Conservation (phyloP, 345 rosid genomes). For the Carallia pectinifolia region DNA sequence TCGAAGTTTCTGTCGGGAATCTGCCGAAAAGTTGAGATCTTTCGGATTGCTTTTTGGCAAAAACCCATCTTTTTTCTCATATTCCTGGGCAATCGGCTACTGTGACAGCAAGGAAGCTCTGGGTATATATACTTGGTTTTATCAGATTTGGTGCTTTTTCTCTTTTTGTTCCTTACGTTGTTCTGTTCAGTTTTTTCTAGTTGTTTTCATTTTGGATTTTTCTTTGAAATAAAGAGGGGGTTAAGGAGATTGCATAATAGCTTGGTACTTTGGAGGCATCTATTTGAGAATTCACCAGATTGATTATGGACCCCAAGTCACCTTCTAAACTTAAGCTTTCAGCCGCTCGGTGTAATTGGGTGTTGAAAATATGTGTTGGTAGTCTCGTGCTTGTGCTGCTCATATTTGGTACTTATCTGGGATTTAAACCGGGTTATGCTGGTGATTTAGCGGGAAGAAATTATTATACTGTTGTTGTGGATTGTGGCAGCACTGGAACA, state of each 20-base stretch:
- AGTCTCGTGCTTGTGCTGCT: constrained; percentile 25
- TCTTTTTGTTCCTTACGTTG: neutral
- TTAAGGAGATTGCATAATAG: neutral
- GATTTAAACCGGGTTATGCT: constrained; percentile 16
- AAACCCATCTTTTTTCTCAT: too few species aligned
- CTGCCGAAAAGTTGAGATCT: neutral
- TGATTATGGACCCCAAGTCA: constrained; percentile 48
- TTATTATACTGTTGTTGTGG: constrained; percentile 48
- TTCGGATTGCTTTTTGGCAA: neutral
- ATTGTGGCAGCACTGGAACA: constrained; percentile 70
- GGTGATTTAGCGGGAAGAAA: neutral
- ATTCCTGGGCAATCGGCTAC: neutral
- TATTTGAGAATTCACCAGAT: constrained; percentile 5
- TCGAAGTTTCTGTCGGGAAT: neutral
- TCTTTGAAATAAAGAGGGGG: neutral
- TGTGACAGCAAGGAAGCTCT: neutral
- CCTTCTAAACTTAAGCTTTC: constrained; percentile 45
- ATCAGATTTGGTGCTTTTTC: neutral
- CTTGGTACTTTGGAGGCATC: constrained; percentile 9
- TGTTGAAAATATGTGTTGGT: constrained; percentile 17
- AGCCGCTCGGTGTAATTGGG: constrained; percentile 14
- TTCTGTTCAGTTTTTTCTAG: neutral
- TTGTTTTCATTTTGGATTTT: neutral
- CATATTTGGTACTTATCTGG: constrained; percentile 24
- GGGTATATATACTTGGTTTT: neutral